Conservation (phyloP, 306 rosid genomes). For the Dalbergia cochinchinensis region DNA sequence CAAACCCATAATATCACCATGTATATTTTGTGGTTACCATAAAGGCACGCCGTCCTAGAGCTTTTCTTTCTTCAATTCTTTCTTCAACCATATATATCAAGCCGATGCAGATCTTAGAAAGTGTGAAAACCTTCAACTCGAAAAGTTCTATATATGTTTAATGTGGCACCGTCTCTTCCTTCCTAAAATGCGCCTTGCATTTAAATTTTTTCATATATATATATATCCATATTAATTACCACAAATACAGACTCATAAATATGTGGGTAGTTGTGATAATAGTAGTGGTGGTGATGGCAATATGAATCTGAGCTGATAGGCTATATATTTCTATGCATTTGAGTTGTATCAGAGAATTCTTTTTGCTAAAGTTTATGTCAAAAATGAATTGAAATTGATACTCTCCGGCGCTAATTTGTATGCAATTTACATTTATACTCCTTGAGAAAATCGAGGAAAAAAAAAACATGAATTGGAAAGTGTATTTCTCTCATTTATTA, state of each 20-base stretch:
- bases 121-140: neutral
- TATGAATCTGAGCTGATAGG: neutral
- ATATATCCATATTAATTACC: neutral
- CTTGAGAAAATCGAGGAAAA: too few relatives aligned
- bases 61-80: neutral
- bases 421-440: too few relatives aligned
- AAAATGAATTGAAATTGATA: too few relatives aligned
- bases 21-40: conserved; percentile 47
- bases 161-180: neutral
- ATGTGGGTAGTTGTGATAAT: neutral
- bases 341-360: too few relatives aligned
- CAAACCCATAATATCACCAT: conserved; percentile 12
- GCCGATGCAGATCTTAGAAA: neutral
- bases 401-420: neutral
- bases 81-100: too few relatives aligned
- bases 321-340: too few relatives aligned
- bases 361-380: neutral
- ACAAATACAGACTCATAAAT: neutral
- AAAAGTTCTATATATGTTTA: neutral
- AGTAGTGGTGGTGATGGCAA: neutral
- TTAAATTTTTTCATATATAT: neutral
- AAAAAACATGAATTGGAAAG: neutral
- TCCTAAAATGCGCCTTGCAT: conserved; percentile 4
- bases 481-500: neutral
- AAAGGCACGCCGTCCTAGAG: conserved; percentile 25